Percentiles rank a stretch among this genome's conserved stretches.
phyloP scores from a whole-genome alignment of 2,329 filamentous ascomycete genomes.

The Aspergillus calidoustus region DNA sequence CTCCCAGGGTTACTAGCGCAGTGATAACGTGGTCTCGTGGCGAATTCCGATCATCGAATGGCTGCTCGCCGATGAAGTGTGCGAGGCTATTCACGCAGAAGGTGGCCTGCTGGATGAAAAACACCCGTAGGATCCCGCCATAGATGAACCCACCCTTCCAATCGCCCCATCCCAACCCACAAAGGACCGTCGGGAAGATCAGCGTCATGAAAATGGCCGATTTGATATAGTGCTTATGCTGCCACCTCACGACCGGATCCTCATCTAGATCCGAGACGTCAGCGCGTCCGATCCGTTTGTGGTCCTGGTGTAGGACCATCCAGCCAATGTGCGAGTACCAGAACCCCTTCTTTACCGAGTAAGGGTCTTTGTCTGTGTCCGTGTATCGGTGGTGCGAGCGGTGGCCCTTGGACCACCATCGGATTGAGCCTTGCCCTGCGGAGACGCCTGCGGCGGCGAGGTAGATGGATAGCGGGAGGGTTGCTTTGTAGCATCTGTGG shows the following conservation, averaged over 20 bases:
- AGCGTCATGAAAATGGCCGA: slow-evolving; percentile 18
- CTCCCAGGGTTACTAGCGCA: slow-evolving; percentile 18
- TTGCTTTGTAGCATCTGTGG: slow-evolving; percentile 21
- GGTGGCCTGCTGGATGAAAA: slow-evolving; percentile 78
- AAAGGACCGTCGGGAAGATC: slow-evolving; percentile 16
- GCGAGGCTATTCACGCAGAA: slow-evolving; percentile 82
- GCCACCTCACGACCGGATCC: slow-evolving; percentile 22
- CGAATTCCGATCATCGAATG: slow-evolving; percentile 22
- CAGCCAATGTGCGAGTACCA: slow-evolving; percentile 23
- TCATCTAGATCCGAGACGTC: slow-evolving; percentile 22
- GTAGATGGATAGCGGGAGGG: slow-evolving; percentile 14
- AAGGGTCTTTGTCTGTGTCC: slow-evolving; percentile 24
- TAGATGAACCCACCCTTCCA: slow-evolving; percentile 40
- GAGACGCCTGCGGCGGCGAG: slow-evolving; percentile 18
- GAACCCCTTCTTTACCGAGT: slow-evolving; percentile 20
- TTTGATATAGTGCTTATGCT: slow-evolving; percentile 22
- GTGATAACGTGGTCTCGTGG: slow-evolving; percentile 22
- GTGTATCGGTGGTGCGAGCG: slow-evolving; percentile 27
- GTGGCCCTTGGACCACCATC: slow-evolving; percentile 22
- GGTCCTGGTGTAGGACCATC: slow-evolving; percentile 24
- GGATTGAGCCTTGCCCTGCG: slow-evolving; percentile 19
- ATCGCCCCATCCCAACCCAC: slow-evolving; percentile 19
- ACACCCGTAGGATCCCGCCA: slow-evolving; percentile 73
- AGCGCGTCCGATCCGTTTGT: slow-evolving; percentile 14
- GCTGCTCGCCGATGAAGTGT: slow-evolving; percentile 48